These are phyloP conservation scores for Geosmithia flava DNA, from an alignment of 2,329 filamentous ascomycete species.

Conservation along the genomic window DNA sequence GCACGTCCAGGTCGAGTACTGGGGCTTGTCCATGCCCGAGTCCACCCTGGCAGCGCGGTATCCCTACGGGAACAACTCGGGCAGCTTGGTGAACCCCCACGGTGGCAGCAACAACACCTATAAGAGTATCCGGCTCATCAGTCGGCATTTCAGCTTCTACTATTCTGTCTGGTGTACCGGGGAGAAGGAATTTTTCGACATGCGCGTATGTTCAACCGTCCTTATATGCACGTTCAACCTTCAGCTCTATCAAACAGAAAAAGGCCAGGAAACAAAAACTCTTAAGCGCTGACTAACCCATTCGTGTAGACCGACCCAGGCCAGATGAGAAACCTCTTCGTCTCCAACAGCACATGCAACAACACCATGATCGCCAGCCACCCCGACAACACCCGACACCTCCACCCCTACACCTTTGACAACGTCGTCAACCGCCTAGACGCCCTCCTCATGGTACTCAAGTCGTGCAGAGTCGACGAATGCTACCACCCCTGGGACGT, in stretches of 20 bases:
- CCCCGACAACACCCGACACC: slow-evolving; percentile 4
- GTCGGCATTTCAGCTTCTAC: slow-evolving; percentile 39
- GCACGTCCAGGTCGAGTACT: slow-evolving; percentile 40
- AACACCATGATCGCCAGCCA: not conserved
- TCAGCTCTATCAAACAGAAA: too few species aligned
- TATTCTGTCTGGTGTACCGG: slow-evolving; percentile 58
- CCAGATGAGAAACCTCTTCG: slow-evolving; percentile 19
- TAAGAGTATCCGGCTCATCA: slow-evolving; percentile 37
- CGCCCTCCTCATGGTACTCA: slow-evolving; percentile 44
- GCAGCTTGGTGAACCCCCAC: too few species aligned
- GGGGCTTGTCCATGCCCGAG: slow-evolving; percentile 24
- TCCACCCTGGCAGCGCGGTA: not conserved
- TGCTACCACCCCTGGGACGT: slow-evolving; percentile 43
- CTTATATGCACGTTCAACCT: too few species aligned
- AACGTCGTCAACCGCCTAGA: slow-evolving; percentile 40
- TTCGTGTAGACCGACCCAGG: slow-evolving; percentile 34
- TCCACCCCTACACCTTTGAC: slow-evolving; percentile 11
- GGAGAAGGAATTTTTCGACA: slow-evolving; percentile 50
- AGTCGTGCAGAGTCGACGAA: slow-evolving; percentile 40
- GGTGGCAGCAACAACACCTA: slow-evolving; percentile 12
- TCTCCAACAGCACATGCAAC: not conserved
- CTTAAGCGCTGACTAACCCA: too few species aligned
- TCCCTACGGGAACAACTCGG: slow-evolving; percentile 1
- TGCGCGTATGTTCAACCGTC: too few species aligned
- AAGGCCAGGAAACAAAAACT: too few species aligned